phyloP scores from a whole-genome alignment of 148 eudicot species.

The Chenopodium formosanum region DNA sequence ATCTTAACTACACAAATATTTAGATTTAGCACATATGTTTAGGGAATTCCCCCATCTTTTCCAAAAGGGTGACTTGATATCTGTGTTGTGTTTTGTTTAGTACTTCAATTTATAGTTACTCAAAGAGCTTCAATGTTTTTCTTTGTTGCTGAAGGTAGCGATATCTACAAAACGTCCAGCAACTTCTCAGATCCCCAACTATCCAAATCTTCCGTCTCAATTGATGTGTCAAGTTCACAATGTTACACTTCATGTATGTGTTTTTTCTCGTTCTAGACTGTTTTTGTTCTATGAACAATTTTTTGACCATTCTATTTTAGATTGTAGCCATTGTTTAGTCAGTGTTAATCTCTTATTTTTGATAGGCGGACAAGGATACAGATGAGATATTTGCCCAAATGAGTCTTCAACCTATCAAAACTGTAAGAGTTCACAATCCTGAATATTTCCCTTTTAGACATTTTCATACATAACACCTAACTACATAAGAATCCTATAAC shows the following conservation, averaged over 20 bases:
- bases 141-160: constrained; percentile 59
- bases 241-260: constrained; percentile 74
- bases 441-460: background rate
- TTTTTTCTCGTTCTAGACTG: background rate
- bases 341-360: background rate
- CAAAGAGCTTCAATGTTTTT: background rate
- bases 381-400: constrained; percentile 96
- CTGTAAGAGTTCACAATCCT: constrained; percentile 43
- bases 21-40: background rate
- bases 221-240: constrained; percentile 89
- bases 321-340: background rate
- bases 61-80: background rate
- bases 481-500: background rate
- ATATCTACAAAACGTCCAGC: constrained; percentile 77
- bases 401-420: constrained; percentile 90
- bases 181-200: constrained; percentile 86
- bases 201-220: constrained; percentile 87
- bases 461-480: background rate
- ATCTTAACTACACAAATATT: background rate
- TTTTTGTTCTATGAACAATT: background rate
- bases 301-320: background rate
- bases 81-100: too few species aligned
- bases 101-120: background rate
- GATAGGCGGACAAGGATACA: constrained; percentile 90
- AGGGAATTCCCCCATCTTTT: background rate